phyloP scores from a whole-genome alignment of 345 rosid genomes.

The Geranium rotundifolium region DNA sequence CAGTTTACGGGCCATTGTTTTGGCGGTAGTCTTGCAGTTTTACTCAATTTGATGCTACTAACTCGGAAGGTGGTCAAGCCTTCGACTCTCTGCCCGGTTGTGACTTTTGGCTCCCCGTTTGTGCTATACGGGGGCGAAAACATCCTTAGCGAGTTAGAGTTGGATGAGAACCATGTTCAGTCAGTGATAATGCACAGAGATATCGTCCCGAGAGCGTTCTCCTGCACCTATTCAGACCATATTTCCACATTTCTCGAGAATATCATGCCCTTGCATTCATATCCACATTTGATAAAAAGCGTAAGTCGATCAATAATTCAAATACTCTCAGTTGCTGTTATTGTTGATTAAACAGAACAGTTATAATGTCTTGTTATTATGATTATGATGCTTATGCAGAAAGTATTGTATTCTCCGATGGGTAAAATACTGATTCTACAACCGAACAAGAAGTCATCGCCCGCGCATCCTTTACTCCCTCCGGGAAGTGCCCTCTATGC shows the following conservation, averaged over 20 bases:
- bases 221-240: conserved; percentile 85
- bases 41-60: conserved; percentile 68
- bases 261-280: conserved; percentile 48
- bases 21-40: conserved; percentile 80
- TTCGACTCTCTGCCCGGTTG: conserved; percentile 47
- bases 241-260: conserved; percentile 66
- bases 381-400: conserved; percentile 29
- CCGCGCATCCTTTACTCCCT: conserved; percentile 72
- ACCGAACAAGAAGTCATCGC: conserved; percentile 65
- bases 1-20: conserved; percentile 89
- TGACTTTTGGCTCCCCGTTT: conserved; percentile 84
- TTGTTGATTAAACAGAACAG: too few species aligned
- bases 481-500: conserved; percentile 57
- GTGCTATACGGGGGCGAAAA: conserved; percentile 75
- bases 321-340: neutral
- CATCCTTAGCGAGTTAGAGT: conserved; percentile 47
- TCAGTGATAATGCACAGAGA: conserved; percentile 87
- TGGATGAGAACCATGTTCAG: conserved; percentile 62
- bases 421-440: conserved; percentile 80
- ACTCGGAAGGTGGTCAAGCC: conserved; percentile 43
- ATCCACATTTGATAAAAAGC: conserved; percentile 62
- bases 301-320: conserved; percentile 28
- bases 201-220: conserved; percentile 91
- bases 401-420: conserved; percentile 61
- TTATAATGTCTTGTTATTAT: neutral